Evolutionary conservation across 805 yeast species (phyloP).

Genomic region (Candida nemodendra): DNA sequence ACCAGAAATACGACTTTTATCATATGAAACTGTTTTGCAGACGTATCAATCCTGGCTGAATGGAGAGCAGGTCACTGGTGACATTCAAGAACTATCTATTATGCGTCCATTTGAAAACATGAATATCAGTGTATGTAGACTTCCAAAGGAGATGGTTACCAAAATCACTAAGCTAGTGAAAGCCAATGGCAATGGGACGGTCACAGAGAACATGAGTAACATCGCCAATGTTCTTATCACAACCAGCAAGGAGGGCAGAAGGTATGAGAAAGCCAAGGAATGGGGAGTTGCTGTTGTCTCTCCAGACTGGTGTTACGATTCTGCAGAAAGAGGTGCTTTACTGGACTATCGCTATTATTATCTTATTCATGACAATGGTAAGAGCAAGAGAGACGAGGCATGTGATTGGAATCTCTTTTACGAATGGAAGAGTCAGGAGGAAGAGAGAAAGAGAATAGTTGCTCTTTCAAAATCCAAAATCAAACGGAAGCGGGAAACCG

Average conservation of each 20-base stretch:
- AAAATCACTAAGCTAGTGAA: conserved; percentile 35
- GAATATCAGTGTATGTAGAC: conserved; percentile 38
- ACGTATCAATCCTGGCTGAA: conserved; percentile 54
- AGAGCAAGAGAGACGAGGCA: conserved; percentile 30
- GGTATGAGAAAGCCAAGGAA: conserved; percentile 51
- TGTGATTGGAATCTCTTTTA: conserved; percentile 38
- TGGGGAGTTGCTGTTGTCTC: conserved; percentile 57
- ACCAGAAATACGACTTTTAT: conserved; percentile 56
- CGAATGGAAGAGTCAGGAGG: conserved; percentile 16
- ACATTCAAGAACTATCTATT: conserved; percentile 5
- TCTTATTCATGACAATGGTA: conserved; percentile 23
- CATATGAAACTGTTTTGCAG: conserved; percentile 43
- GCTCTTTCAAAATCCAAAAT: conserved; percentile 10
- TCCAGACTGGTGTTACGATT: conserved; percentile 52
- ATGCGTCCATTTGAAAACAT: conserved; percentile 45
- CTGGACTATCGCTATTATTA: conserved; percentile 40
- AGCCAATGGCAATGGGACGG: conserved; percentile 46
- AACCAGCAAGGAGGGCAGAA: conserved; percentile 48
- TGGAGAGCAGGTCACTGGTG: conserved; percentile 37
- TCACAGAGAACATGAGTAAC: conserved; percentile 47
- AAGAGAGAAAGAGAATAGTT: conserved; percentile 7
- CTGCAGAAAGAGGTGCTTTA: conserved; percentile 43
- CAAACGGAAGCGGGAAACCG: conserved; percentile 8
- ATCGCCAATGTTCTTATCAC: conserved; percentile 46
- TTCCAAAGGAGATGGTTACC: conserved; percentile 16